phyloP scores from a whole-genome alignment of 2,329 filamentous ascomycete genomes.

The Periconia sp. region DNA sequence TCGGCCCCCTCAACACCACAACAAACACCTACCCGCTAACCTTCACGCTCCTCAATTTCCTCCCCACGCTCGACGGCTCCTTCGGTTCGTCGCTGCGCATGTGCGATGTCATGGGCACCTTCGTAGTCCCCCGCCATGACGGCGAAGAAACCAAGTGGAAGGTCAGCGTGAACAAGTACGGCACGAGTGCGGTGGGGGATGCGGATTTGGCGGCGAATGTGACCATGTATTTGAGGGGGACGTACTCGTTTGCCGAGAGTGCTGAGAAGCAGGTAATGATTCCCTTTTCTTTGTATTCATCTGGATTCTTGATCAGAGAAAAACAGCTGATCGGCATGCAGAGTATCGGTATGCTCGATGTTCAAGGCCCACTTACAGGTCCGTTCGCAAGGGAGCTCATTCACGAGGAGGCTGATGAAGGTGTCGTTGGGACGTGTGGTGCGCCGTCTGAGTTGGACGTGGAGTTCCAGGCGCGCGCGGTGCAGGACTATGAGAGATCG shows the following conservation, averaged over 20 bases:
- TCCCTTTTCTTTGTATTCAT: not conserved
- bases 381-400: conserved; percentile 9
- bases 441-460: conserved; percentile 11
- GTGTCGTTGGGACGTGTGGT: conserved; percentile 8
- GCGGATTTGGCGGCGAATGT: conserved; percentile 7
- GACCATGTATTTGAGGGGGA: conserved; percentile 10
- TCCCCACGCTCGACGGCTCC: conserved; percentile 8
- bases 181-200: conserved; percentile 10
- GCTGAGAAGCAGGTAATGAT: conserved; percentile 9
- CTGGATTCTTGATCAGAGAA: not conserved
- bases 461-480: conserved; percentile 18
- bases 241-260: conserved; percentile 8
- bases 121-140: conserved; percentile 1
- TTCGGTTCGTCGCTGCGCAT: conserved; percentile 16
- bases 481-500: conserved; percentile 4
- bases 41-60: conserved; percentile 14
- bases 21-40: conserved; percentile 5
- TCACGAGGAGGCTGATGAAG: conserved; percentile 11
- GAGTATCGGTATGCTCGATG: conserved; percentile 18
- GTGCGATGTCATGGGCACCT: conserved; percentile 10
- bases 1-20: conserved; percentile 8
- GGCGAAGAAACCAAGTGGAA: conserved; percentile 7
- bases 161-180: conserved; percentile 8
- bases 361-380: conserved; percentile 11
- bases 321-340: not conserved